These are phyloP conservation scores for Prunus dulcis DNA, from an alignment of 306 rosid genomes.

Conservation along the genomic window DNA sequence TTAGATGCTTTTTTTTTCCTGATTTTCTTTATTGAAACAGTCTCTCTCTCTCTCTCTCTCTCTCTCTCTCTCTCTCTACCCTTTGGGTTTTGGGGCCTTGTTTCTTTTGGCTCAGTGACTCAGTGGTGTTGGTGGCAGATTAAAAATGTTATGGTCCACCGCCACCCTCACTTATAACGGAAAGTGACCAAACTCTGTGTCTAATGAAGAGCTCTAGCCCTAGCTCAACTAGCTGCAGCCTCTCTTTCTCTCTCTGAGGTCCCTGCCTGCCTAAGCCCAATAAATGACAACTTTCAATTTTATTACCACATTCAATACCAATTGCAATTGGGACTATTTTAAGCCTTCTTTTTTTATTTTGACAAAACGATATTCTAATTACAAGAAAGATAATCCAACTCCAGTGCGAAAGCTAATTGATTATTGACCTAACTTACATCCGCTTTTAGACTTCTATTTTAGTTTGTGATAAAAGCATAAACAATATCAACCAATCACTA, in stretches of 20 bases:
- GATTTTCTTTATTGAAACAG: conserved; percentile 12
- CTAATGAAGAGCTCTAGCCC: no score
- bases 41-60: no score
- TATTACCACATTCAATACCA: not conserved
- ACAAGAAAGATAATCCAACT: no score
- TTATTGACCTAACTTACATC: no score
- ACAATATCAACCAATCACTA: no score
- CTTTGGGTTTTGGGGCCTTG: not conserved
- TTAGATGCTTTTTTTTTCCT: not conserved
- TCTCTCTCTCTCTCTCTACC: not conserved
- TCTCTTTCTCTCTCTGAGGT: not conserved
- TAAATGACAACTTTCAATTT: conserved; percentile 18
- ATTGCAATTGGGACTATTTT: no score
- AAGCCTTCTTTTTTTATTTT: no score
- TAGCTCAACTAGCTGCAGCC: not conserved
- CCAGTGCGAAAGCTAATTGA: accelerated
- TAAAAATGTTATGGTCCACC: conserved; percentile 50
- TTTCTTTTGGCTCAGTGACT: not conserved
- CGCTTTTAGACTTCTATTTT: no score
- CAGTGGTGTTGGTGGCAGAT: conserved; percentile 31
- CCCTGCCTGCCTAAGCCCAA: not conserved
- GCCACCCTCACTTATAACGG: conserved; percentile 61
- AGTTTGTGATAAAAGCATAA: no score
- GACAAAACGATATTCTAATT: no score
- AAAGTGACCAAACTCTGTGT: conserved; percentile 45